Evolutionary conservation across 192 early-diverging fungal genomes (phyloP), one percentile per base, ranked within the genome.

Genomic region (Diversispora eburnea): DNA sequence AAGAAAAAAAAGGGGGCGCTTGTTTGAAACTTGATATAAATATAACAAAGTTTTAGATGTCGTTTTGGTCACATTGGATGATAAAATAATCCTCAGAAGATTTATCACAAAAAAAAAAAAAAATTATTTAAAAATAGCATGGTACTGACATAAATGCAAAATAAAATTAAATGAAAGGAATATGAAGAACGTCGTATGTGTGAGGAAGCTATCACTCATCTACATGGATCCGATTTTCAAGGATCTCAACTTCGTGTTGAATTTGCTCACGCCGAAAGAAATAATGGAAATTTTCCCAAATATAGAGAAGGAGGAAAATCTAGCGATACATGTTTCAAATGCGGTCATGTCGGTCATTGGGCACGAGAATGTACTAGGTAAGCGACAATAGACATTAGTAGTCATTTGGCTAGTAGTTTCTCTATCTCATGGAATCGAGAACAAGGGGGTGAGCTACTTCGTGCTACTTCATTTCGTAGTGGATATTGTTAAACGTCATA

Each of bases 351-450:
- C 47, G 74, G 74, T 41, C 74, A 75, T 70, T 75, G 63, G 54
- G 74, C 74, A 54, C 52, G 74, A 54, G 74, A 75, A 45, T 75
- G 74, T 67, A 70, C 74, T 62, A 75, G 74, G 74, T 75, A 75
- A 75, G 74, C 45, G 52, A 55, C 65, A 12, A 8, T 67, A 43
- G 25, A 20, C 17, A 19, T 20, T 47, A 20, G 25, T 46, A 19
- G 19, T 59, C 57, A 33, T 20, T 60, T 43, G 46, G 65, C 65
- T 33, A 22, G 46, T 20, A 67, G 46, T n/a, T 49, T 67, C 46
- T 19, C 25, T 33, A 33, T 33, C 20, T 67, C 41, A 45, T 15
- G 47, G 47, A 20, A 67, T 51, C 19, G 25, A 47, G 19, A 49
- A 9, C 43, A 66, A 47, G 43, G 33, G 33, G 13, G 9, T 63